phyloP scores from a whole-genome alignment of 148 eudicot genomes.

The Rhododendron griersonianum region DNA sequence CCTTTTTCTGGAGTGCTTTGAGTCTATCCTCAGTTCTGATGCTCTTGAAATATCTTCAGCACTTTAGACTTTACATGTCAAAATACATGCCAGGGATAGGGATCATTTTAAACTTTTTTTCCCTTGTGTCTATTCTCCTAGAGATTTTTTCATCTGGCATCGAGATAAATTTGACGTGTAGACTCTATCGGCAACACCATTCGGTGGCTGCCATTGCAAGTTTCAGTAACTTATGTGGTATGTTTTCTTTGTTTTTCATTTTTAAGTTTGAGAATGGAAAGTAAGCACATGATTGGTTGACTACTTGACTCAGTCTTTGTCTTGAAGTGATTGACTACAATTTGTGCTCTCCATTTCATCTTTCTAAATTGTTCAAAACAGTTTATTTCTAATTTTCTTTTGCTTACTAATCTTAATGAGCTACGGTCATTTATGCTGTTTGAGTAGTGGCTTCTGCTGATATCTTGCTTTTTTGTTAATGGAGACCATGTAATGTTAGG shows the following conservation, averaged over 20 bases:
- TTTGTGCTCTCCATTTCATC: background rate
- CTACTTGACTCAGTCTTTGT: background rate
- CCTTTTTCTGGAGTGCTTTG: background rate
- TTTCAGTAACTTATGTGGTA: background rate
- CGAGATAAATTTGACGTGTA: background rate
- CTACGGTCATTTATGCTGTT: background rate
- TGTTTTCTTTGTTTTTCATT: background rate
- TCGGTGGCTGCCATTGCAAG: background rate
- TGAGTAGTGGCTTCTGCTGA: background rate
- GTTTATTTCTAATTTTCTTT: background rate
- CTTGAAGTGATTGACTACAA: background rate
- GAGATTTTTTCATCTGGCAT: background rate
- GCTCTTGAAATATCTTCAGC: conserved; percentile 2
- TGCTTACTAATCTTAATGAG: background rate
- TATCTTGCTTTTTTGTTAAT: background rate
- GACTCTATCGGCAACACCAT: background rate
- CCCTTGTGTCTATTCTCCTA: background rate
- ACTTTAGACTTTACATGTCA: background rate
- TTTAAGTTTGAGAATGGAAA: background rate
- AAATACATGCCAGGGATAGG: background rate
- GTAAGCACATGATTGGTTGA: background rate
- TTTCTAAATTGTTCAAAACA: background rate
- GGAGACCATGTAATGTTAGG: background rate
- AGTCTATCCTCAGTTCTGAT: background rate
- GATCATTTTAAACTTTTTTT: background rate